Percentiles rank a stretch among this genome's conserved stretches.
phyloP scores from a whole-genome alignment of 2,329 filamentous ascomycete species.

The Byssothecium circinans region DNA sequence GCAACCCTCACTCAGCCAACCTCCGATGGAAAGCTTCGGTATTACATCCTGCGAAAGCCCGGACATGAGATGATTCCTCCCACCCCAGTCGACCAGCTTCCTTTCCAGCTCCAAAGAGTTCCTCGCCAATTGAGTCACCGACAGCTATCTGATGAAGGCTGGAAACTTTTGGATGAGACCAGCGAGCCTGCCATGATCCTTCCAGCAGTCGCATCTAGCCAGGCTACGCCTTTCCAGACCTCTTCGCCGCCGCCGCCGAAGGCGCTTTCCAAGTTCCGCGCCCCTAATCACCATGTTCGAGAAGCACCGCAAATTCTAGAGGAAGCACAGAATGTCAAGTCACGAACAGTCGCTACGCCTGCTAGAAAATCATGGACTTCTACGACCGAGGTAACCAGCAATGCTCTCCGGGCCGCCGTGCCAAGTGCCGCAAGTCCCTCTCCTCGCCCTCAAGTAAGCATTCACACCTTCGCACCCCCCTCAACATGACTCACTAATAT shows the following conservation, averaged over 20 bases:
- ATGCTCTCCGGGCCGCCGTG: not conserved
- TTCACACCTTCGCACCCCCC: not conserved
- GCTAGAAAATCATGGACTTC: not conserved
- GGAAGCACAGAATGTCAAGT: not conserved
- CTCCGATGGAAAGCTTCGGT: conserved; percentile 26
- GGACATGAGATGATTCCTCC: conserved; percentile 43
- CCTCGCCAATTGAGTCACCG: conserved; percentile 37
- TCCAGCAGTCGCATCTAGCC: conserved; percentile 1
- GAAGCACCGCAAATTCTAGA: not conserved
- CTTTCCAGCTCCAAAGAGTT: conserved; percentile 43
- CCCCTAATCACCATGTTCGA: conserved; percentile 24
- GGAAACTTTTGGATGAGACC: conserved; percentile 27
- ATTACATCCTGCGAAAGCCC: conserved; percentile 43
- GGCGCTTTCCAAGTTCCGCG: conserved; percentile 9
- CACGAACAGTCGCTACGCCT: not conserved
- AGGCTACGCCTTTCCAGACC: too few relatives aligned
- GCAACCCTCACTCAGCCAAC: too few relatives aligned
- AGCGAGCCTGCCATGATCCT: conserved; percentile 11
- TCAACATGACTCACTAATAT: not conserved
- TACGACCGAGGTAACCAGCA: not conserved
- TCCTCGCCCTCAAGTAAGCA: not conserved
- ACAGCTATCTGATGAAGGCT: conserved; percentile 25
- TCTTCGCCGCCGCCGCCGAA: not conserved
- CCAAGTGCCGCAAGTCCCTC: too few relatives aligned
- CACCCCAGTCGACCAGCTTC: conserved; percentile 49